Conservation (phyloP, 805 yeast species). For the Candida schatavii region DNA sequence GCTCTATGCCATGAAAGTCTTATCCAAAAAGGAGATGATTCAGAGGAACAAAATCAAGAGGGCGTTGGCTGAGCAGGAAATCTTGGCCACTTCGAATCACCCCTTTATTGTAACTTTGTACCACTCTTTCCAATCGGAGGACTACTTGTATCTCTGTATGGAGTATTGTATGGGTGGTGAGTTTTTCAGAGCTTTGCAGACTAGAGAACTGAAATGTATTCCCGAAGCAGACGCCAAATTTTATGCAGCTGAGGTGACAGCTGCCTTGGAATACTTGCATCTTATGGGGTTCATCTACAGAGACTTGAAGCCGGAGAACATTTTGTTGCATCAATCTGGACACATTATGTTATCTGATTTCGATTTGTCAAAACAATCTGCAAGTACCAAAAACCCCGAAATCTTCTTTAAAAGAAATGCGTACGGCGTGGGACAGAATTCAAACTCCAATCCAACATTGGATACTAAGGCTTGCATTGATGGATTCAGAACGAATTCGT, state of each 20-base stretch:
- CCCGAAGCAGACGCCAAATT: constrained; percentile 86
- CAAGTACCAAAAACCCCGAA: constrained; percentile 71
- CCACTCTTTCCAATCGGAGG: constrained; percentile 95
- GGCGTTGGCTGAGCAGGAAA: constrained; percentile 95
- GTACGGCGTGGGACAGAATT: constrained; percentile 22
- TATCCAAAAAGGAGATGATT: constrained; percentile 90
- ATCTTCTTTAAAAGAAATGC: constrained; percentile 41
- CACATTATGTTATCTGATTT: constrained; percentile 98
- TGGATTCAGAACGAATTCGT: constrained; percentile 94
- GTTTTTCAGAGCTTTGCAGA: constrained; percentile 92
- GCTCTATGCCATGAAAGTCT: constrained; percentile 88
- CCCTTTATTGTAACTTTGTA: constrained; percentile 96
- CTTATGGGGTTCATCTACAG: constrained; percentile 96
- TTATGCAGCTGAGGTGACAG: constrained; percentile 95
- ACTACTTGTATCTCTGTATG: constrained; percentile 89
- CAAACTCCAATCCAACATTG: constrained; percentile 51
- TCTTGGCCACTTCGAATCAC: constrained; percentile 90
- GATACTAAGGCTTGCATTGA: constrained; percentile 96
- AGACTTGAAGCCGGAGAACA: constrained; percentile 95
- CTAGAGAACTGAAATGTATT: constrained; percentile 81
- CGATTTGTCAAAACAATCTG: constrained; percentile 88
- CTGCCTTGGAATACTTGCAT: constrained; percentile 93
- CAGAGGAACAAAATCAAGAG: constrained; percentile 92
- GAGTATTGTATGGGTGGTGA: constrained; percentile 99
- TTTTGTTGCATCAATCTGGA: constrained; percentile 90